These are phyloP conservation scores for Peronosclerospora sorghi DNA, from an alignment of 352 stramenopile genomes.

Conservation along the genomic window DNA sequence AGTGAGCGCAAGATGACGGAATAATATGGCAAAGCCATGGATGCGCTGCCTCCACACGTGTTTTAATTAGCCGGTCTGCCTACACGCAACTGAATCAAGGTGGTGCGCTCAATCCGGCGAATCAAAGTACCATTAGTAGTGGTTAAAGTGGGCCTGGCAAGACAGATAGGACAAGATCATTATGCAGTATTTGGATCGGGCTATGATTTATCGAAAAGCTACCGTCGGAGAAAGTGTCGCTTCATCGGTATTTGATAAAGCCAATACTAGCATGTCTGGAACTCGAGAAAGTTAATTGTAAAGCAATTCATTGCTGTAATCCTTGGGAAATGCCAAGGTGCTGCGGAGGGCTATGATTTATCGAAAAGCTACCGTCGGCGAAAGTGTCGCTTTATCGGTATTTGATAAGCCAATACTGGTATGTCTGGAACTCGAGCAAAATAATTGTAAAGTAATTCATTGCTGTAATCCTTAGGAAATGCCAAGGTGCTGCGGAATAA, in stretches of 20 bases:
- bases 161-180: constrained; percentile 89
- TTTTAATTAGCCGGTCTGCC: constrained; percentile 81
- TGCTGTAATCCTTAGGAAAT: too few relatives aligned
- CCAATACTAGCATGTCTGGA: constrained; percentile 83
- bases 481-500: constrained; percentile 94
- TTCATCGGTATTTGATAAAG: constrained; percentile 9
- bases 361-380: too few relatives aligned
- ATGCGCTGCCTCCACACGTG: constrained; percentile 78
- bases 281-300: constrained; percentile 85
- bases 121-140: constrained; percentile 90
- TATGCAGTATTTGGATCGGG: constrained; percentile 80
- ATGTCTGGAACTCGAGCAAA: too few relatives aligned
- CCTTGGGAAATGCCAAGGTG: too few relatives aligned
- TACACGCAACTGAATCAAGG: constrained; percentile 85
- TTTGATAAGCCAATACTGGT: too few relatives aligned
- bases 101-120: constrained; percentile 63
- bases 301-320: constrained; percentile 83
- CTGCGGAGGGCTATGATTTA: too few relatives aligned
- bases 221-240: constrained; percentile 13
- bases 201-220: constrained; percentile 60
- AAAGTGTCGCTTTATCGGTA: too few relatives aligned
- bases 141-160: constrained; percentile 85
- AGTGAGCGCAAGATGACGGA: constrained; percentile 74
- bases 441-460: too few relatives aligned
- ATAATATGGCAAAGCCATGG: constrained; percentile 83